phyloP scores from a whole-genome alignment of 139 green algal species.

The Protoeuglena noctilucae region DNA sequence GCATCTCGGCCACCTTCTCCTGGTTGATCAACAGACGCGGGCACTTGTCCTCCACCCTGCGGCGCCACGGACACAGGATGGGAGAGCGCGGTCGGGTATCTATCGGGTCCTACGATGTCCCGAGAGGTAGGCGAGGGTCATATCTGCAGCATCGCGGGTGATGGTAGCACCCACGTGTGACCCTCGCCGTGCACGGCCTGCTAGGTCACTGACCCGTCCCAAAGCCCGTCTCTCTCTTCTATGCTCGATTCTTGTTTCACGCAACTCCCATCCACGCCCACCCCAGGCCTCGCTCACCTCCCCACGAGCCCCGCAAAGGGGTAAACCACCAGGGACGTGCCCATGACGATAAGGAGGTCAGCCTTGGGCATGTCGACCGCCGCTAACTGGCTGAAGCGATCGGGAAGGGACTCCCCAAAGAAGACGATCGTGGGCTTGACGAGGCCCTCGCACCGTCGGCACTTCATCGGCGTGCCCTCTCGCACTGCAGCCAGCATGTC shows the following conservation, averaged over 20 bases:
- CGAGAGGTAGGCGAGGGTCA: background rate
- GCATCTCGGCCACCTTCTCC: constrained; percentile 38
- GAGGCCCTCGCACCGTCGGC: constrained; percentile 32
- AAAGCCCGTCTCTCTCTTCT: too few species aligned
- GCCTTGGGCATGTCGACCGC: constrained; percentile 23
- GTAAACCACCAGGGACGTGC: constrained; percentile 50
- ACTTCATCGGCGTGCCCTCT: constrained; percentile 7
- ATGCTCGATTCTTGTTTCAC: too few species aligned
- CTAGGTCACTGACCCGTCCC: too few species aligned
- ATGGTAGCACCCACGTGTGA: constrained; percentile 24
- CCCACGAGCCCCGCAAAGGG: constrained; percentile 44
- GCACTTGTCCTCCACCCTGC: constrained; percentile 11
- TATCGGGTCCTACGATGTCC: background rate
- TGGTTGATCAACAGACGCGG: constrained; percentile 64
- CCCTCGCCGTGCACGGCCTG: too few species aligned
- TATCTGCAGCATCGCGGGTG: background rate
- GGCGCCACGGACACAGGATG: background rate
- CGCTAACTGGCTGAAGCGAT: constrained; percentile 35
- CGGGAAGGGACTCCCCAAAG: constrained; percentile 65
- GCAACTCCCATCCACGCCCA: too few species aligned
- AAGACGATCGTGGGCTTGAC: constrained; percentile 83
- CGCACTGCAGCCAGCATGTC: constrained; percentile 1
- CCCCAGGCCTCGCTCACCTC: too few species aligned
- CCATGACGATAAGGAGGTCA: constrained; percentile 75
- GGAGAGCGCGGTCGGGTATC: background rate